Evolutionary conservation across 75 land plant genomes (phyloP).

Genomic region (Sequoia sempervirens): DNA sequence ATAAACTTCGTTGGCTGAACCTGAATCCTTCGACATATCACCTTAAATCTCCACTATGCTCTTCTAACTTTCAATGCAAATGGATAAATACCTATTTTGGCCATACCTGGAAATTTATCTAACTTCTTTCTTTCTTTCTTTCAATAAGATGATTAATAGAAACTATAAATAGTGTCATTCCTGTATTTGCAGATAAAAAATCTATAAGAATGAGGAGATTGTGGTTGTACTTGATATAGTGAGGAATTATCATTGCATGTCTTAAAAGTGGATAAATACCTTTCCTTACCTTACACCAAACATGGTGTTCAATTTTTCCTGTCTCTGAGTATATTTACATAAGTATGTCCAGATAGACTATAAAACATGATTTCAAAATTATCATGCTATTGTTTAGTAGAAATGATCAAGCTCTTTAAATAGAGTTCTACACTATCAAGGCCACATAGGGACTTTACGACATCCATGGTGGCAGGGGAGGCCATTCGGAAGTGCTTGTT

Average conservation of each 20-base stretch:
- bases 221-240: neutral
- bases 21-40: neutral
- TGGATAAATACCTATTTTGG: no score
- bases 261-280: neutral
- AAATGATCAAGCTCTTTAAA: neutral
- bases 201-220: neutral
- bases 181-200: neutral
- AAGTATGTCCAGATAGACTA: neutral
- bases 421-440: slow-evolving; percentile 3
- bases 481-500: slow-evolving; percentile 10
- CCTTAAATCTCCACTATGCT: neutral
- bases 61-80: neutral
- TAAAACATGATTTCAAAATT: neutral
- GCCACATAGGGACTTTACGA: slow-evolving; percentile 9
- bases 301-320: neutral
- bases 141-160: neutral
- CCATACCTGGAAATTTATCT: no score
- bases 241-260: neutral
- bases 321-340: neutral
- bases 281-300: neutral
- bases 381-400: neutral
- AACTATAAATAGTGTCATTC: neutral
- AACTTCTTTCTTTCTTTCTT: neutral
- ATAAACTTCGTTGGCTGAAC: neutral
- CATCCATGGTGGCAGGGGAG: slow-evolving; percentile 15